phyloP scores from a whole-genome alignment of 306 rosid species.

The Mimosa pudica region DNA sequence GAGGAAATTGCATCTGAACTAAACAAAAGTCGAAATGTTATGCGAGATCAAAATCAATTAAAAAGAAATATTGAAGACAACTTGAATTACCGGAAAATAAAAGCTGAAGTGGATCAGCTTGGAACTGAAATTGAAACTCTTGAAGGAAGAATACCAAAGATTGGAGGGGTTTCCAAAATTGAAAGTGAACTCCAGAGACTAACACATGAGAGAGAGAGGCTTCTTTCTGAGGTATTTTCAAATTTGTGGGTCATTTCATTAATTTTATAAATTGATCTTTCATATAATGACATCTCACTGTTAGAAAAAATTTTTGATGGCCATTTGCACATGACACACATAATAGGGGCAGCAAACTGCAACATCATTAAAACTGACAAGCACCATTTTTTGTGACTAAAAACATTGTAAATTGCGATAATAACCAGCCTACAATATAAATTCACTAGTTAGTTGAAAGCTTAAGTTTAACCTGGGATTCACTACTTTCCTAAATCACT shows the following conservation, averaged over 20 bases:
- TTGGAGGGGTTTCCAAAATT: conserved; percentile 57
- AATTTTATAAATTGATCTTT: not conserved
- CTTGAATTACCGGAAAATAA: conserved; percentile 80
- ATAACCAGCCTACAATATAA: not conserved
- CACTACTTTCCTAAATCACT: not conserved
- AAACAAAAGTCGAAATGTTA: conserved; percentile 57
- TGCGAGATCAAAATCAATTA: conserved; percentile 56
- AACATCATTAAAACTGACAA: not conserved
- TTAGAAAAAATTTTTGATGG: not conserved
- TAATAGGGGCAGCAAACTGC: not conserved
- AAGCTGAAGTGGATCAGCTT: conserved; percentile 76
- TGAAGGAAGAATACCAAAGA: conserved; percentile 69
- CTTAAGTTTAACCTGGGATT: not conserved
- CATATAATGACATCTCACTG: not conserved
- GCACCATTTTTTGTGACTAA: not conserved
- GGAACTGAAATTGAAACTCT: conserved; percentile 64
- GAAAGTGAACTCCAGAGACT: conserved; percentile 70
- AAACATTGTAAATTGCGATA: not conserved
- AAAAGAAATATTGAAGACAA: conserved; percentile 80
- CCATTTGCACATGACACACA: not conserved
- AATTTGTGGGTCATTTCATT: conserved; percentile 26
- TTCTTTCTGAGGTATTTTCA: conserved; percentile 74
- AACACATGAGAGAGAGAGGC: conserved; percentile 77
- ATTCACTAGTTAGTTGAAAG: not conserved
- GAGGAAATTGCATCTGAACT: conserved; percentile 65